phyloP scores from a whole-genome alignment of 768 basidiomycete species.

The Pisolithus microcarpus region DNA sequence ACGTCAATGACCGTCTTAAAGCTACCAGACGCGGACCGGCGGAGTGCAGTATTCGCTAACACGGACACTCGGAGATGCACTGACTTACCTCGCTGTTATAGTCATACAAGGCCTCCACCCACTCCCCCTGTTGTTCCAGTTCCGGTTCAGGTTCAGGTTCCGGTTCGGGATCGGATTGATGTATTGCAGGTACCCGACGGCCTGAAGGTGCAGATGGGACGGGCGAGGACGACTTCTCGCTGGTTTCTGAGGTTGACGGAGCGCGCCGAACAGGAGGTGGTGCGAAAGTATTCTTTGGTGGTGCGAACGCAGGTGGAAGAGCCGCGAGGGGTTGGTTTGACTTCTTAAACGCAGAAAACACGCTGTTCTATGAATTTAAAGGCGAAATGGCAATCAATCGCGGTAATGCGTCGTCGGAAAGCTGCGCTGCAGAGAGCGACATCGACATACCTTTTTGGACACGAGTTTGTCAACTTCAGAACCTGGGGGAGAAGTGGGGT shows the following conservation, averaged over 20 bases:
- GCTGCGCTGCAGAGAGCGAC: conserved; percentile 20
- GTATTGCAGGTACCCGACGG: not conserved
- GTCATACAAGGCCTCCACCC: conserved; percentile 75
- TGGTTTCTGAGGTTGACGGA: conserved; percentile 14
- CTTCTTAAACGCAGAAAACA: conserved; percentile 18
- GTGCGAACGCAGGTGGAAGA: conserved; percentile 32
- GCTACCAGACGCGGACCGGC: not conserved
- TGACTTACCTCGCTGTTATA: conserved; percentile 52
- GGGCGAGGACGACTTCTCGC: conserved; percentile 8
- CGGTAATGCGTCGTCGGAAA: conserved; percentile 8
- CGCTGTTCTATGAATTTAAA: conserved; percentile 9
- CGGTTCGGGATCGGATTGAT: not conserved
- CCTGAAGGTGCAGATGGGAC: conserved; percentile 18
- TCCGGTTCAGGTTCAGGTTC: conserved; percentile 17
- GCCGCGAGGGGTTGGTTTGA: conserved; percentile 34
- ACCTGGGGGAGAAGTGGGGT: conserved; percentile 7
- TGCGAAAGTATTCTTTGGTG: conserved; percentile 39
- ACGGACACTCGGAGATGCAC: not conserved
- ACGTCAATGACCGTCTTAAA: not conserved
- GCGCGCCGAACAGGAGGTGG: conserved; percentile 47
- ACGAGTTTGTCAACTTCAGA: conserved; percentile 21
- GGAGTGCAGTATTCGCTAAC: not conserved
- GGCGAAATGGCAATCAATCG: not conserved
- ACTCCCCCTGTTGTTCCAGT: conserved; percentile 45
- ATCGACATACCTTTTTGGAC: conserved; percentile 21